These are phyloP conservation scores for Parastagonospora nodorum DNA, from an alignment of 2,329 filamentous ascomycete genomes.

Conservation along the genomic window DNA sequence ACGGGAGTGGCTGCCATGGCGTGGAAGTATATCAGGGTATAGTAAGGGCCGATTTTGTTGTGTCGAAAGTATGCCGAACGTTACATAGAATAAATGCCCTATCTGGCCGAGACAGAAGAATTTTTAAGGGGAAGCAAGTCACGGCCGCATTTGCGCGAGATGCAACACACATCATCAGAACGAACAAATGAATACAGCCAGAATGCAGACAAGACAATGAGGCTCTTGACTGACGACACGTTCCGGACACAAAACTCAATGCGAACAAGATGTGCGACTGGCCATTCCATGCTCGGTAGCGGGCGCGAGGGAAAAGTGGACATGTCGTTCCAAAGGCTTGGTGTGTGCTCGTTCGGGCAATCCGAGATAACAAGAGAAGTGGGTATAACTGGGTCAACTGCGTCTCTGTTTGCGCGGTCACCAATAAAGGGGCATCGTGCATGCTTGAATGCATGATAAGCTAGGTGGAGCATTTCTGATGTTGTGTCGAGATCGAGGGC, in stretches of 20 bases:
- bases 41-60: conserved; percentile 14
- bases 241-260: conserved; percentile 21
- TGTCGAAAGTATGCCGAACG: conserved; percentile 15
- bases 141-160: conserved; percentile 11
- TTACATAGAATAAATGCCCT: conserved; percentile 11
- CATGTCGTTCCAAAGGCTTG: conserved; percentile 25
- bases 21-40: conserved; percentile 21
- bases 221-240: conserved; percentile 28
- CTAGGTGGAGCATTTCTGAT: conserved; percentile 14
- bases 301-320: conserved; percentile 39
- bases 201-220: conserved; percentile 2
- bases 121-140: conserved; percentile 3
- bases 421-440: conserved; percentile 38
- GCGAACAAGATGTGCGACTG: conserved; percentile 29
- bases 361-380: conserved; percentile 40
- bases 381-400: conserved; percentile 41
- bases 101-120: conserved; percentile 15
- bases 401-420: conserved; percentile 28
- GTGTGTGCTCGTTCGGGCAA: conserved; percentile 33
- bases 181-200: not conserved
- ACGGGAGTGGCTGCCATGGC: conserved; percentile 36
- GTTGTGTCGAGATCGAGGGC: conserved; percentile 18
- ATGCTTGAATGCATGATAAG: conserved; percentile 14
- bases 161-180: conserved; percentile 1
- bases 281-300: conserved; percentile 23